phyloP scores from a whole-genome alignment of 2,329 filamentous ascomycete species.

The Coniochaeta sp. region DNA sequence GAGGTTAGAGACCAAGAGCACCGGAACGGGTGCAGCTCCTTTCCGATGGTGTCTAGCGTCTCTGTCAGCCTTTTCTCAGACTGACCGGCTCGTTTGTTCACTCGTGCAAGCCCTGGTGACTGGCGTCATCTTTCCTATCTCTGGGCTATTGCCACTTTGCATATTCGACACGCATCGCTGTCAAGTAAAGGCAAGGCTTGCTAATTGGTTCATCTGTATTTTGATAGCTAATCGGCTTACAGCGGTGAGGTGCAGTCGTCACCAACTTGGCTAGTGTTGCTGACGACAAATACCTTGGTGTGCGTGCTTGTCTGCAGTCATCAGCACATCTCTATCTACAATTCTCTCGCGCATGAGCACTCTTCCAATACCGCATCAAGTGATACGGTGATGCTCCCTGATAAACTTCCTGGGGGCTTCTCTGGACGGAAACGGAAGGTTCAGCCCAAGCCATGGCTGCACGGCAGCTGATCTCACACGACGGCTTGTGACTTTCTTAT shows the following conservation, averaged over 20 bases:
- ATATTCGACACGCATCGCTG: background rate
- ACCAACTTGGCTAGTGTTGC: background rate
- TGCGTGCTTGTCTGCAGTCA: background rate
- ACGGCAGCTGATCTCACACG: background rate
- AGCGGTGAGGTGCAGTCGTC: background rate
- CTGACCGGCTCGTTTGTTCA: background rate
- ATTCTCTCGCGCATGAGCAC: background rate
- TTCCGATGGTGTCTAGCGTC: background rate
- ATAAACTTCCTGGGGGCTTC: background rate
- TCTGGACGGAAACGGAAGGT: background rate
- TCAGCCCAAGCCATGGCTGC: background rate
- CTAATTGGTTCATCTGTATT: background rate
- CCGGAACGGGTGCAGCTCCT: background rate
- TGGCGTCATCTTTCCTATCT: background rate
- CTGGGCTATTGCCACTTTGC: background rate
- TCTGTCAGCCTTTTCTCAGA: background rate
- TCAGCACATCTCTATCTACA: background rate
- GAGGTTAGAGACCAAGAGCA: background rate
- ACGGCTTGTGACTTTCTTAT: background rate
- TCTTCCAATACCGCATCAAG: background rate
- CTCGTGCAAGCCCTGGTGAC: background rate
- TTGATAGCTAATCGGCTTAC: background rate
- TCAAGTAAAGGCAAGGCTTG: background rate
- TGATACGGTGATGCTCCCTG: background rate
- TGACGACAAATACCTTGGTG: background rate